Conservation (phyloP, 352 stramenopile genomes). For the Phytophthora agathidicida region DNA sequence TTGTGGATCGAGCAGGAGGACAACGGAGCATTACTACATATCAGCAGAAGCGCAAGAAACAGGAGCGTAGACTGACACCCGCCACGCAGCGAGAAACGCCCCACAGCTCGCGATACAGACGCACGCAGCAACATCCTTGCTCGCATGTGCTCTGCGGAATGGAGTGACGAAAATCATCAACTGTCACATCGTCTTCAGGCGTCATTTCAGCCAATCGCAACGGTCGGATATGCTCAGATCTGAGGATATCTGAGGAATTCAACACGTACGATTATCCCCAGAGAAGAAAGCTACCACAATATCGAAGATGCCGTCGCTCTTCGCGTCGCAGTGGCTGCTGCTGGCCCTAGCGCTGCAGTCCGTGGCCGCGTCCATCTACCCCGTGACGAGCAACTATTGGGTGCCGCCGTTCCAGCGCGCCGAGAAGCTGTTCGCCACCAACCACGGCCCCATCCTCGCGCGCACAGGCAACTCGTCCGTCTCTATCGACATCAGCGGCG, state of each 20-base stretch:
- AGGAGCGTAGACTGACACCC: slow-evolving; percentile 5
- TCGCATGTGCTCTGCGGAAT: slow-evolving; percentile 8
- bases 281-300: too few relatives aligned
- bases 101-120: background rate
- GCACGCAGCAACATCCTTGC: slow-evolving; percentile 12
- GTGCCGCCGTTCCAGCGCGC: slow-evolving; percentile 83
- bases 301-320: slow-evolving; percentile 24
- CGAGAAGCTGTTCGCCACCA: slow-evolving; percentile 86
- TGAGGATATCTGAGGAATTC: too few relatives aligned
- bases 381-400: slow-evolving; percentile 72
- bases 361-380: slow-evolving; percentile 67
- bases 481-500: slow-evolving; percentile 65
- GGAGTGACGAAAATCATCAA: slow-evolving; percentile 38
- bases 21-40: slow-evolving; percentile 31
- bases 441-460: slow-evolving; percentile 73
- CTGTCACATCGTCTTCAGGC: slow-evolving; percentile 43
- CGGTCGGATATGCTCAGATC: too few relatives aligned
- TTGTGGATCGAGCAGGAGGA: slow-evolving; percentile 65
- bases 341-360: slow-evolving; percentile 12
- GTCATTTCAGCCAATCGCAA: slow-evolving; percentile 27
- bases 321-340: slow-evolving; percentile 19
- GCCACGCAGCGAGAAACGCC: background rate
- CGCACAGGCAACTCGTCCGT: slow-evolving; percentile 68
- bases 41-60: slow-evolving; percentile 35
- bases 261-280: too few relatives aligned